Evolutionary conservation across 129 eudicot species (phyloP), one percentile per base, ranked within the genome.

Genomic region (Saposhnikovia divaricata): DNA sequence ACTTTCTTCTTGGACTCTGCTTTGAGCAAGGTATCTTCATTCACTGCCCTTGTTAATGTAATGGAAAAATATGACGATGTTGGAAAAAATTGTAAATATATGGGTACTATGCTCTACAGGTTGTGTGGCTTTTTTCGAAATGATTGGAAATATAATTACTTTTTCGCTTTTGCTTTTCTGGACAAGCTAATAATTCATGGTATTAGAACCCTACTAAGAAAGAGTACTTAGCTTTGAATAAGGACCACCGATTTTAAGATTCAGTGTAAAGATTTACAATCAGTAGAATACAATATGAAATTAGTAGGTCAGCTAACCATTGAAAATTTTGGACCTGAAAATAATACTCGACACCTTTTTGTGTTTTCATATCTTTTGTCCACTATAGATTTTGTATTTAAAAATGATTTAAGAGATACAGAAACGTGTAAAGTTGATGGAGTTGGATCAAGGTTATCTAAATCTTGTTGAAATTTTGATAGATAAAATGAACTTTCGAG

Each of bases 171-270:
- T 4, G 73, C 73, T 68, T 68, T 28, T 68, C 42, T 68, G 43
- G 10, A 68, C 37, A 31, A 31, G 42, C 39, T 68, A 68, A 61
- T 34, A 68, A 68, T 68, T 68, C 39, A 68, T 68, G 73, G 73
- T 68, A 31, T 68, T 61, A 61, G 34, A 61, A 61, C 69, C 69
- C 69, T 37, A 61, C 69, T 25, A 61, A 57, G 69, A 61, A 61
- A 31, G 69, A 9, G 11, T n/a, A 9, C 69, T 61, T n/a, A 61
- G 69, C 69, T 61, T 31, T 68, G 73, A 68, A 18, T 31, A 11
- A 68, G 73, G 73, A 31, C 73, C 39, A 31, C 40, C 10, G 18
- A 68, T 66, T 31, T 11, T 66, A 66, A 11, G 72, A 66, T 31
- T 14, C 73, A 68, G 19, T 1, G 23, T 31, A 25, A 43, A 68